phyloP scores from a whole-genome alignment of 139 green algal genomes.

The Chlamydomonas sphaeroides region DNA sequence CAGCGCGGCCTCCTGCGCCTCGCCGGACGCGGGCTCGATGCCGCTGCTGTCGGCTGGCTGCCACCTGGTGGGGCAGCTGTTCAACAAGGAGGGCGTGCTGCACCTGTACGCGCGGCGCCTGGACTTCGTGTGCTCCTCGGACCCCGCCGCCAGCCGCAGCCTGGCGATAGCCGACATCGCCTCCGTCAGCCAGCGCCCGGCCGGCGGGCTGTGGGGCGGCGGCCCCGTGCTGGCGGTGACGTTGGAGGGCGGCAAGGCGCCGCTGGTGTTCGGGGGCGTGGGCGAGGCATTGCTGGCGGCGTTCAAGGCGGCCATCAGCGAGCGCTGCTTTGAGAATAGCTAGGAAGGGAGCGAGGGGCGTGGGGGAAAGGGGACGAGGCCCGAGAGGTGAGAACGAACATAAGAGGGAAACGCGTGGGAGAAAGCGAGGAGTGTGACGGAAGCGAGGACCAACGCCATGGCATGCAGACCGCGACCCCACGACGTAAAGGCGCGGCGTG shows the following conservation, averaged over 20 bases:
- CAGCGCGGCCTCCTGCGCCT: too few species aligned
- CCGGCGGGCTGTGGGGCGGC: conserved; percentile 16
- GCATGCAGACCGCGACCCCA: too few species aligned
- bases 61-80: conserved; percentile 21
- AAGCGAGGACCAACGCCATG: too few species aligned
- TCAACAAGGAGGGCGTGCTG: conserved; percentile 41
- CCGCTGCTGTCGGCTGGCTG: conserved; percentile 32
- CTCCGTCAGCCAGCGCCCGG: conserved; percentile 35
- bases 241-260: conserved; percentile 14
- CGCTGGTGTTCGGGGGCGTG: conserved; percentile 42
- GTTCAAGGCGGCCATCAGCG: conserved; percentile 38
- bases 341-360: too few species aligned
- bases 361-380: too few species aligned
- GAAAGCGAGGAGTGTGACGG: too few species aligned
- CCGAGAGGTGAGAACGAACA: too few species aligned
- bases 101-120: conserved; percentile 34
- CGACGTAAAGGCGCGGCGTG: too few species aligned
- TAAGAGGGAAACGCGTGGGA: too few species aligned
- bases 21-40: not conserved
- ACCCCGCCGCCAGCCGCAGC: conserved; percentile 10
- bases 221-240: conserved; percentile 21
- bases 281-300: conserved; percentile 37
- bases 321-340: conserved; percentile 29
- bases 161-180: conserved; percentile 27
- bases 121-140: conserved; percentile 29